Conservation (phyloP, 768 basidiomycete genomes). For the Lyophyllum atratum region DNA sequence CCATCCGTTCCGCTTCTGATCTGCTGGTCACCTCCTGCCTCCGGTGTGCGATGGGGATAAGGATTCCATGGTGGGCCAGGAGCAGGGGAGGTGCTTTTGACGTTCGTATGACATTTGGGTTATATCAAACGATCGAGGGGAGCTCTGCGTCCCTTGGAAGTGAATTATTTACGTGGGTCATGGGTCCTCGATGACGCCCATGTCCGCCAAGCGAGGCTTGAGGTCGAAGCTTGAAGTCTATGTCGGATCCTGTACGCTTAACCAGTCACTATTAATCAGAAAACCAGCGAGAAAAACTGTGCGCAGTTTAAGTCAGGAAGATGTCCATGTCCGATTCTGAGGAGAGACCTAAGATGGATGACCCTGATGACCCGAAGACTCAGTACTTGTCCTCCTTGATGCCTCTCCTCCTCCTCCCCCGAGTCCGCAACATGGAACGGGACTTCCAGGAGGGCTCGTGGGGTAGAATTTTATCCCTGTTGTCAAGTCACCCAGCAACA, state of each 20-base stretch:
- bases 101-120: background rate
- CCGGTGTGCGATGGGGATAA: constrained; percentile 1
- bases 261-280: background rate
- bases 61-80: background rate
- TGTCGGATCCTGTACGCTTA: background rate
- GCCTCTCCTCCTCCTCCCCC: too few species aligned
- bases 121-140: constrained; percentile 3
- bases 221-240: background rate
- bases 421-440: too few species aligned
- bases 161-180: background rate
- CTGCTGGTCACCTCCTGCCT: constrained; percentile 2
- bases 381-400: too few species aligned
- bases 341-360: background rate
- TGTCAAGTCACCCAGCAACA: too few species aligned
- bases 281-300: background rate
- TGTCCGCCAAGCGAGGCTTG: background rate
- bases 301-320: background rate
- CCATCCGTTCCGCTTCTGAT: background rate
- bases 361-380: too few species aligned
- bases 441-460: too few species aligned
- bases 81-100: background rate
- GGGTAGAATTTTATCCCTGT: too few species aligned
- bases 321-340: background rate
- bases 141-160: background rate
- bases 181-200: background rate